Base-by-base conservation (phyloP, 306 rosid species). In the Malus asiatica region DNA sequence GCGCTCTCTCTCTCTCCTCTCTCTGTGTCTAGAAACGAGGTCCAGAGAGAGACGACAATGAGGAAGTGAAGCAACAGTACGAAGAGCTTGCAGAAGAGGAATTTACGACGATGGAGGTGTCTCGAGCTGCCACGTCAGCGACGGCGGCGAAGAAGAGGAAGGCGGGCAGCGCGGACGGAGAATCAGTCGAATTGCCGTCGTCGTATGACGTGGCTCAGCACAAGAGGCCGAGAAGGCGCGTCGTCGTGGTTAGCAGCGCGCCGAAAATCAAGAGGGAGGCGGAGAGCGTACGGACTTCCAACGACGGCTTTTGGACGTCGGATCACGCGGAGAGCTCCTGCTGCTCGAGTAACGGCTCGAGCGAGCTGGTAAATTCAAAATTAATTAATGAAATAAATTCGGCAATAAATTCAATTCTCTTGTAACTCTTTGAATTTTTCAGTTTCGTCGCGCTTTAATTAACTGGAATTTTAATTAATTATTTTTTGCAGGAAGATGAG, bases 321-420 rank as follows among this genome's bases (percentile, higher is more conserved):
- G 83, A 80, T 73, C 87, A 83, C 29, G 66, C 40, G 23, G 82
- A 83, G 22, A 75, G 80, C 11, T 90, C 93, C 15, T 88, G 93
- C 77, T 95, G 96, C 81, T 95, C 96, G 1, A 89, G 90, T 87
- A 92, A 88, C 70, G 87, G 87, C 74, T 89, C 92, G 48, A 78
- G 75, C 46, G 78, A 57, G 53, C 68, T 77, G 4, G 82, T 80
- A 48, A 16, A 15, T 48, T 48, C 20, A 29, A 71, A 42, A 23
- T 64, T 57, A 48, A 48, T 48, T 48, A 48, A 8, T 57, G 27
- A 8, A 30, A 76, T 66, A 29, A 68, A 61, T 62, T 76, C 40
- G 1, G 77, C 82, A 45, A 33, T 83, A 59, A 72, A 59, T 83
- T 80, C 20, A 73, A 5, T 71, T n/a, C 32, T 58, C 53, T 5